Evolutionary conservation across 2,329 filamentous ascomycete genomes (phyloP).

Genomic region (Penicillium brasilianum): DNA sequence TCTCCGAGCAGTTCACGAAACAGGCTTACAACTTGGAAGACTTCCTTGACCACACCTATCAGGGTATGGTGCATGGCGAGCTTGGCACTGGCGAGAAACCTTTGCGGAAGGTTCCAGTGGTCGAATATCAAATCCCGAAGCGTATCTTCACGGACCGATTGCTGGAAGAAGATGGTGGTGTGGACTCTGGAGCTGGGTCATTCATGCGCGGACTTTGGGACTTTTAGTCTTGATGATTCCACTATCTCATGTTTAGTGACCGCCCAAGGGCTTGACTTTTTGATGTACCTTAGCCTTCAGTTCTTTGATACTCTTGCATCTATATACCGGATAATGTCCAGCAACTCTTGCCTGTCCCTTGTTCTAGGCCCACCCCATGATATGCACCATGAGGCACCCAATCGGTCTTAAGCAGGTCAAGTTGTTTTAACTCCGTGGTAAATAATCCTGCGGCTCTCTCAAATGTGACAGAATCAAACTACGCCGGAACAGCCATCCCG

Average conservation of each 20-base stretch:
- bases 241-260: not conserved
- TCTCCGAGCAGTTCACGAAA: constrained; percentile 97
- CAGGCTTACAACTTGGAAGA: constrained; percentile 94
- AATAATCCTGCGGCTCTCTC: no score
- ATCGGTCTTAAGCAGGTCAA: no score
- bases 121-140: constrained; percentile 95
- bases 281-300: constrained; percentile 7
- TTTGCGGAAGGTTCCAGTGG: constrained; percentile 81
- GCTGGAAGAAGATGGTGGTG: constrained; percentile 46
- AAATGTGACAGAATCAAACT: not conserved
- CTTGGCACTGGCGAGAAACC: constrained; percentile 68
- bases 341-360: no score
- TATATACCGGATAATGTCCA: constrained; percentile 19
- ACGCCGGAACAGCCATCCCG: not conserved
- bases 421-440: no score
- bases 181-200: constrained; percentile 44
- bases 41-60: constrained; percentile 92
- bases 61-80: constrained; percentile 77
- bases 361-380: no score
- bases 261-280: not conserved
- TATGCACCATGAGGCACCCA: no score
- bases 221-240: constrained; percentile 33
- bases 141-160: constrained; percentile 66
- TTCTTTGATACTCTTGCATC: constrained; percentile 13
- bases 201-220: constrained; percentile 47